Conservation (phyloP, 1,139 yeast genomes). For the Yamadazyma jaroonii region DNA sequence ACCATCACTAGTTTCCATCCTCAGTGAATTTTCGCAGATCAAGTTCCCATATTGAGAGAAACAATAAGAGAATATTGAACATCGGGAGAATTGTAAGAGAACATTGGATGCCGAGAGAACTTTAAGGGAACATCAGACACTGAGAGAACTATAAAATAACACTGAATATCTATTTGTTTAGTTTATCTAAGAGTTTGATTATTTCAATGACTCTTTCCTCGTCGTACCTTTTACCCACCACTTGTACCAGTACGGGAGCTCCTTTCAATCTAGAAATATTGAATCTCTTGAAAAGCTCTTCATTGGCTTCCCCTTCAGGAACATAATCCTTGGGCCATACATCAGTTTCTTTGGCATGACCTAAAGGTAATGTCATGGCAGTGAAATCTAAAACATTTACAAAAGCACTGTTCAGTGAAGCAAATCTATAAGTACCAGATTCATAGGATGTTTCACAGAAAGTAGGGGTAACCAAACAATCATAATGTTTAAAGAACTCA, state of each 20-base stretch:
- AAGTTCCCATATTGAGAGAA: no score
- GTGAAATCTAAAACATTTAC: constrained; percentile 61
- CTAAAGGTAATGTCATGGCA: constrained; percentile 44
- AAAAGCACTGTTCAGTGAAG: constrained; percentile 66
- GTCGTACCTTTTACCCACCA: constrained; percentile 24
- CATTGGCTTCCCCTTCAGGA: constrained; percentile 27
- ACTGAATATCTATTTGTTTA: neutral
- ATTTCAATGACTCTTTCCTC: constrained; percentile 28
- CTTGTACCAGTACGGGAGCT: constrained; percentile 29
- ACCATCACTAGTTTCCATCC: constrained; percentile 49
- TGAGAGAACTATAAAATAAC: neutral
- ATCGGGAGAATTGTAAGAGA: no score
- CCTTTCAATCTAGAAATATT: constrained; percentile 21
- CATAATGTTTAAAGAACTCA: constrained; percentile 49
- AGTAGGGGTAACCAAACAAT: constrained; percentile 61
- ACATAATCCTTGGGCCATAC: constrained; percentile 26
- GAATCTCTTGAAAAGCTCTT: constrained; percentile 23
- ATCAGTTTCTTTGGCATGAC: constrained; percentile 40
- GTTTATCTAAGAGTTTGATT: constrained; percentile 1
- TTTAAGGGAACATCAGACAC: no score
- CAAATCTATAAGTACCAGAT: constrained; percentile 47
- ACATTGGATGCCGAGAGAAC: no score
- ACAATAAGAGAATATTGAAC: no score
- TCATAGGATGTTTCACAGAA: constrained; percentile 65
- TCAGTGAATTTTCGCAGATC: neutral